These are phyloP conservation scores for Helotiales sp. DNA, from an alignment of 2,329 filamentous ascomycete genomes.

Conservation along the genomic window DNA sequence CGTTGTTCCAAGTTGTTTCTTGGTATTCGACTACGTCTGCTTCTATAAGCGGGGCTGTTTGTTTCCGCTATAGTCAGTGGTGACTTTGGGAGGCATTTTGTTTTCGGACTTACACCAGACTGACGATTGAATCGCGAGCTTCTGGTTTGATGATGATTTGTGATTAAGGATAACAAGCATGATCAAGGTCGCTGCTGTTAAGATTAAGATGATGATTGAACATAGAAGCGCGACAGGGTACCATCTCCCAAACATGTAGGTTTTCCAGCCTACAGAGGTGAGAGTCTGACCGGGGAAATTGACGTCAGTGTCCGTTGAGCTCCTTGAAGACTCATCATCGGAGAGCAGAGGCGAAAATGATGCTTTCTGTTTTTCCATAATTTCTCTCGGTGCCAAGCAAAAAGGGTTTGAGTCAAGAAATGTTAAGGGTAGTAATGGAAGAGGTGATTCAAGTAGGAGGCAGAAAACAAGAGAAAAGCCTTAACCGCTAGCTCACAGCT, in stretches of 20 bases:
- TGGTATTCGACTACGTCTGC: too few species aligned
- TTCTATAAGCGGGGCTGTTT: too few species aligned
- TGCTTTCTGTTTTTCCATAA: neutral
- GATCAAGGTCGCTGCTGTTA: neutral
- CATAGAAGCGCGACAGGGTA: neutral
- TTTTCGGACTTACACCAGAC: neutral
- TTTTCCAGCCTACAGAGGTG: neutral
- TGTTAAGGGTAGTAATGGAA: too few species aligned
- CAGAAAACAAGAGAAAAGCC: too few species aligned
- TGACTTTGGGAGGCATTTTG: neutral
- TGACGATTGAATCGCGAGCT: neutral
- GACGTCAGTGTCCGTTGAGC: neutral
- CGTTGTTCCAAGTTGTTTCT: too few species aligned
- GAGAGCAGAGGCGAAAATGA: neutral
- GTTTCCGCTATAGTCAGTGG: neutral
- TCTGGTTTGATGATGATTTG: neutral
- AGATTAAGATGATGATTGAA: neutral
- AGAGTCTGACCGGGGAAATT: neutral
- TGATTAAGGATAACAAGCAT: neutral
- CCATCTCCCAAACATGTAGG: neutral
- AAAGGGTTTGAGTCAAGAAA: too few species aligned
- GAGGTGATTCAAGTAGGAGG: too few species aligned
- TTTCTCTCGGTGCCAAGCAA: too few species aligned
- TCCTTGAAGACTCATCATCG: neutral
- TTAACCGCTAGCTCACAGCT: too few species aligned